Conservation (phyloP, 192 early-diverging fungal species). For the Rhizoclosmatium globosum region DNA sequence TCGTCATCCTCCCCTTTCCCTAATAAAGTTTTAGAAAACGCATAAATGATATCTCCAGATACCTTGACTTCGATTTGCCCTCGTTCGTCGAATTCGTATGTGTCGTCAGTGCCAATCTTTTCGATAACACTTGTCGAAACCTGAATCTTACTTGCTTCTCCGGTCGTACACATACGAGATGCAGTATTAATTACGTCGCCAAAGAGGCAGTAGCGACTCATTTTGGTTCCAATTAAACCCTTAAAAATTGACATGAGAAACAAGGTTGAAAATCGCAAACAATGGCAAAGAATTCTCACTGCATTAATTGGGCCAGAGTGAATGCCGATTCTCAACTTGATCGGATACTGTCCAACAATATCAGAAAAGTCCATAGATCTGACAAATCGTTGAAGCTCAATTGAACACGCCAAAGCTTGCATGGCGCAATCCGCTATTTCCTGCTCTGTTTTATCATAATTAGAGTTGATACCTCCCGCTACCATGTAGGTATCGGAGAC, state of each 20-base stretch:
- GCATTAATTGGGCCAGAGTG: constrained; percentile 46
- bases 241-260: constrained; percentile 25
- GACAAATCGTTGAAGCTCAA: constrained; percentile 22
- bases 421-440: constrained; percentile 25
- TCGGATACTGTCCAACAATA: constrained; percentile 27
- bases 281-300: background rate
- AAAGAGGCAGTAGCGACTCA: constrained; percentile 56
- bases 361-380: constrained; percentile 17
- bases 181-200: constrained; percentile 55
- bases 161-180: constrained; percentile 47
- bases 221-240: constrained; percentile 53
- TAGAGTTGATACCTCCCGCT: constrained; percentile 23
- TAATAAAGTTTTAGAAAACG: background rate
- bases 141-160: constrained; percentile 42
- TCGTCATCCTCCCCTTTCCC: constrained; percentile 52
- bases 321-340: constrained; percentile 46
- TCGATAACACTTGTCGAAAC: constrained; percentile 33
- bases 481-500: constrained; percentile 44
- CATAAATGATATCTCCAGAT: background rate
- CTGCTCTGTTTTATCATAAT: constrained; percentile 13
- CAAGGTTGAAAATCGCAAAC: background rate
- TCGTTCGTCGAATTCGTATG: constrained; percentile 41
- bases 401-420: constrained; percentile 24
- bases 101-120: constrained; percentile 19
- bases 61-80: constrained; percentile 49